Evolutionary conservation across 2,329 filamentous ascomycete species (phyloP).

Genomic region (Cladosporium colombiae): DNA sequence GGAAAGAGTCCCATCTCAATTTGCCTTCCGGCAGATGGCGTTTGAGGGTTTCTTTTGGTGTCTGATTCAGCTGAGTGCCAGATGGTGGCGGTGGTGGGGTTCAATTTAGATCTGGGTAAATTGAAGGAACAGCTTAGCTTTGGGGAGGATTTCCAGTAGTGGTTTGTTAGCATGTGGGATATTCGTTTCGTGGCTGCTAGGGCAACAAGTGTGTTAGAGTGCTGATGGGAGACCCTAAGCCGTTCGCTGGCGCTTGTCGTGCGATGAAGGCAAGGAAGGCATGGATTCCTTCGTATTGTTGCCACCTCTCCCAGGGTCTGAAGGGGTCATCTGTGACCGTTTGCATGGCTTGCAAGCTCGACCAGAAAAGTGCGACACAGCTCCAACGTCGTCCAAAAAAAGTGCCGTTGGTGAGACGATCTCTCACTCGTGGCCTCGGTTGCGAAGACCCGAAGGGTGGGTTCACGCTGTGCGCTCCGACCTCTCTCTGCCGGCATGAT

Average conservation of each 20-base stretch:
- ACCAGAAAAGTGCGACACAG: not conserved
- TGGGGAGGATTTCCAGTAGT: not conserved
- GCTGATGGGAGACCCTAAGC: not conserved
- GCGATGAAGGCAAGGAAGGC: not conserved
- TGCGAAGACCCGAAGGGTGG: not conserved
- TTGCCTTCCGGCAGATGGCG: not conserved
- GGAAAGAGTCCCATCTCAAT: not conserved
- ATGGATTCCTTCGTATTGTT: not conserved
- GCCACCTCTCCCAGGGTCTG: not conserved
- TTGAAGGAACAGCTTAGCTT: not conserved
- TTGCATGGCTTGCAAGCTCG: not conserved
- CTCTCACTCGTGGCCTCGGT: not conserved
- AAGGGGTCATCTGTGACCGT: not conserved
- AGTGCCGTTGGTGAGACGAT: not conserved
- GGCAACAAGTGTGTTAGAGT: constrained; percentile 1
- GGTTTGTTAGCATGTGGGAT: not conserved
- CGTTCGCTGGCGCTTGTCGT: not conserved
- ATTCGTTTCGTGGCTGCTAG: constrained; percentile 2
- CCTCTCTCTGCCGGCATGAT: constrained; percentile 2
- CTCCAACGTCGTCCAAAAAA: constrained; percentile 3
- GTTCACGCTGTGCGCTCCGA: not conserved
- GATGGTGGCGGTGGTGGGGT: not conserved
- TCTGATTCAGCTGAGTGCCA: not conserved
- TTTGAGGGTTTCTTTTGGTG: not conserved
- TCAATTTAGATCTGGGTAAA: not conserved